Conservation (phyloP, 495 filamentous ascomycete species). For the Achaetomiella virescens region DNA sequence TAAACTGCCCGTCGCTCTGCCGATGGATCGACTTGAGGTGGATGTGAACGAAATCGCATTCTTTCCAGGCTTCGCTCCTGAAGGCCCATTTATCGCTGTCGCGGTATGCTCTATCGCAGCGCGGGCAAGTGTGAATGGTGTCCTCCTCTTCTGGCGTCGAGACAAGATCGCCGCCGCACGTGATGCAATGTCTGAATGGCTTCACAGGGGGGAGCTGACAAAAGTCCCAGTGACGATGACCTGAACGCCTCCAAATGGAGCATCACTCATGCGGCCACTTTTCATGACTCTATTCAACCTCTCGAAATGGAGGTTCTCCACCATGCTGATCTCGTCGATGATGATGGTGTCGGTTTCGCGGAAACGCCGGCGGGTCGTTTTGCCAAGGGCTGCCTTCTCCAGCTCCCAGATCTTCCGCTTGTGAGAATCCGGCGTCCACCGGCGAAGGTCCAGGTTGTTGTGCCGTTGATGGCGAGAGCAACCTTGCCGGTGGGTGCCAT, state of each 20-base stretch:
- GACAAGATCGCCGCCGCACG: constrained; percentile 65
- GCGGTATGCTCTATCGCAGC: constrained; percentile 23
- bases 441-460: constrained; percentile 48
- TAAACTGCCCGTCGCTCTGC: constrained; percentile 45
- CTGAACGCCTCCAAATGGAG: constrained; percentile 87
- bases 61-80: constrained; percentile 32
- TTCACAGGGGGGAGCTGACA: constrained; percentile 92
- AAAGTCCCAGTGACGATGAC: constrained; percentile 94
- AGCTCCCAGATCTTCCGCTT: constrained; percentile 20
- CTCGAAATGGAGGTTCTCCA: constrained; percentile 50
- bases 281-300: constrained; percentile 49
- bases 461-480: constrained; percentile 48
- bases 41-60: constrained; percentile 32
- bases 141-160: constrained; percentile 48
- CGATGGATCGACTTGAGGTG: constrained; percentile 47
- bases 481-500: constrained; percentile 53
- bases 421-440: constrained; percentile 43
- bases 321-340: constrained; percentile 46
- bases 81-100: constrained; percentile 39
- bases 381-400: neutral
- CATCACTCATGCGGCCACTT: constrained; percentile 31
- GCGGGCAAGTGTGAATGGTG: constrained; percentile 55
- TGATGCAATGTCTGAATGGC: constrained; percentile 71
- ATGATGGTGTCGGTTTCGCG: constrained; percentile 37
- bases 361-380: constrained; percentile 25